Percentiles rank a stretch among this genome's conserved stretches.
Conservation (phyloP, 805 yeast species). For the Schwanniomyces yamadae region DNA sequence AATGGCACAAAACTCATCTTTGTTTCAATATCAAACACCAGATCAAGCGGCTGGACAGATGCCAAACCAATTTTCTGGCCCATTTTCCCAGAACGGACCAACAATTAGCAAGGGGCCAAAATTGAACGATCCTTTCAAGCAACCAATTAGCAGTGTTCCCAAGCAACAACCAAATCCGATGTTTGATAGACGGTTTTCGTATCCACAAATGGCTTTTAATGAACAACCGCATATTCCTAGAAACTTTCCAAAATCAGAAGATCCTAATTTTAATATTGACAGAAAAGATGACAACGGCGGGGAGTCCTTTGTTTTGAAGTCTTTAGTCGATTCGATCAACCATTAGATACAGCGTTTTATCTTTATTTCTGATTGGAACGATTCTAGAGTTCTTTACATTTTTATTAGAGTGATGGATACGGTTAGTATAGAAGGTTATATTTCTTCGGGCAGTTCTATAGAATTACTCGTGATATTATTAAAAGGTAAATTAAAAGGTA, state of each 20-base stretch:
- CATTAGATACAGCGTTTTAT: constrained; percentile 15
- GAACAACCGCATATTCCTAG: constrained; percentile 9
- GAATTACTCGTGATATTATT: no score
- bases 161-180: constrained; percentile 4
- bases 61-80: constrained; percentile 2
- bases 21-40: neutral
- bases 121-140: constrained; percentile 6
- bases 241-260: constrained; percentile 8
- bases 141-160: neutral
- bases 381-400: no score
- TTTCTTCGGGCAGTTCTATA: no score
- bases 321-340: constrained; percentile 42
- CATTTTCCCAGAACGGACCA: constrained; percentile 4
- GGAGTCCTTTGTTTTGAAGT: constrained; percentile 34
- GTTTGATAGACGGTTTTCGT: constrained; percentile 6
- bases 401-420: no score
- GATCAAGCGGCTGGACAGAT: constrained; percentile 1
- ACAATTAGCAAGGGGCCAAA: constrained; percentile 1
- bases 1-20: constrained; percentile 1
- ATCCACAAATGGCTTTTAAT: constrained; percentile 1
- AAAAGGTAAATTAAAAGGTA: no score
- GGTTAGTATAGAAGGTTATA: no score
- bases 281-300: constrained; percentile 5
- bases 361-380: no score
- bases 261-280: constrained; percentile 1